A percentile compares a stretch with the other conserved stretches of the same genome.
Evolutionary conservation across 2,329 filamentous ascomycete species (phyloP).

Genomic region (Aspergillus ustus): DNA sequence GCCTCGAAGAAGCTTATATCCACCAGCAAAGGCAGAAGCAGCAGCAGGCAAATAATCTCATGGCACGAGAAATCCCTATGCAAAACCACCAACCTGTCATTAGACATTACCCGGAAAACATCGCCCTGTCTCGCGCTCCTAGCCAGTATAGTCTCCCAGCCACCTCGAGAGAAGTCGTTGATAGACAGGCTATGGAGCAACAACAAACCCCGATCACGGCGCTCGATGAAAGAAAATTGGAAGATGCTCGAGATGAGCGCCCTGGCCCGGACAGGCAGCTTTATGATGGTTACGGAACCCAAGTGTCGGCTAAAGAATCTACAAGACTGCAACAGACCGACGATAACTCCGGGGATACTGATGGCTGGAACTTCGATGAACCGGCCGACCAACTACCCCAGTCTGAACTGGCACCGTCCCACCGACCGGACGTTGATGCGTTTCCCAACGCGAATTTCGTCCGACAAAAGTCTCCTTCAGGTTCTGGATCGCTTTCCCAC

Average conservation of each 20-base stretch:
- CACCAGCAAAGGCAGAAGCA: conserved; percentile 61
- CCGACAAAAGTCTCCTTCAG: conserved; percentile 77
- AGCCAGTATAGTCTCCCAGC: conserved; percentile 49
- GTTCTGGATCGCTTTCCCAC: conserved; percentile 67
- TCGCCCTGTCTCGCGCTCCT: conserved; percentile 45
- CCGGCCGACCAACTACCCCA: conserved; percentile 56
- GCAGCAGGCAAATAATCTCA: conserved; percentile 42
- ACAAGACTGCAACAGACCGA: conserved; percentile 48
- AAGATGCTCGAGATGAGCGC: conserved; percentile 56
- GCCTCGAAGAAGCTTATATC: conserved; percentile 64
- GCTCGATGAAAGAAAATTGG: conserved; percentile 56
- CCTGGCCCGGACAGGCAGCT: conserved; percentile 62
- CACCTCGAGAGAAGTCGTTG: conserved; percentile 45
- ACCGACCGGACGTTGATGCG: conserved; percentile 80
- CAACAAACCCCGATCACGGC: conserved; percentile 58
- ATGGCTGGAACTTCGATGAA: conserved; percentile 97
- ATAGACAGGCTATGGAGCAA: conserved; percentile 45
- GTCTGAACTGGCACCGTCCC: conserved; percentile 55
- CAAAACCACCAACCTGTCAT: conserved; percentile 66
- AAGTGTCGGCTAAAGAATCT: conserved; percentile 53
- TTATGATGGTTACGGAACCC: conserved; percentile 63
- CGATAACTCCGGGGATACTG: conserved; percentile 61
- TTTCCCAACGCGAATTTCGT: conserved; percentile 83
- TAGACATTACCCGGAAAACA: conserved; percentile 51
- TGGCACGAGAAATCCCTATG: conserved; percentile 58